Base-by-base conservation (phyloP, 169 alveolate species). In the Theileria equi region DNA sequence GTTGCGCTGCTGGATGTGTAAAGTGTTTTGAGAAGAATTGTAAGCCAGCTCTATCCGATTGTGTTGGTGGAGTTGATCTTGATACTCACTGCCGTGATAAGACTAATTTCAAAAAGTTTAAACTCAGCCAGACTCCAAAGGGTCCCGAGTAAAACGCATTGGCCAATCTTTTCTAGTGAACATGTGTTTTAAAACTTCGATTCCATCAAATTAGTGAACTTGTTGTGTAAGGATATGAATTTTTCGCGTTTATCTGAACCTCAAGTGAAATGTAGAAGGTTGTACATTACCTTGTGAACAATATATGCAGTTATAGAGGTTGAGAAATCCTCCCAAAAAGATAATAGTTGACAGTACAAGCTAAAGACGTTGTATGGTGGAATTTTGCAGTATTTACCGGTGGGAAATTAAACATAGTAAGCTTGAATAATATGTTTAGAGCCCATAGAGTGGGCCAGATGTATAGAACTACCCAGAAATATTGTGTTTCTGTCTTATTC, bases 391-490 rank as follows among this genome's bases (percentile, higher is more conserved):
- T 21, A n/a, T 50, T 1, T 19, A 61, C 74, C 60, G 60, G 35
- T 45, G 74, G 66, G 7, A 72, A 21, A 31, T 72, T 54, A 32
- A 72, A 25, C 16, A 52, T 11, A 8, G 82, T 4, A 8, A 72
- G 21, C 49, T 25, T 47, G 67, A 41, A 50, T 19, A 63, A 25
- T 17, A 61, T 45, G 38, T 52, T 64, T 44, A 60, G 32, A 16
- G 43, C 57, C 83, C 83, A 72, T 1, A 47, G 54, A 26, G 36
- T 57, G 21, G 76, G 77, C 68, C 68, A 60, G 0, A 40, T 16
- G 34, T 72, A 72, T 45, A 44, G 41, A 11, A 72, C 58, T 8
- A 45, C 40, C 68, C 77, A 72, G 69, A 72, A 72, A 17, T 54
- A 60, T 6, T 50, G 19, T 11, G 71, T 31, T 28, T 72, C 66